Conservation (phyloP, 768 basidiomycete genomes). For the Termitomyces sp. region DNA sequence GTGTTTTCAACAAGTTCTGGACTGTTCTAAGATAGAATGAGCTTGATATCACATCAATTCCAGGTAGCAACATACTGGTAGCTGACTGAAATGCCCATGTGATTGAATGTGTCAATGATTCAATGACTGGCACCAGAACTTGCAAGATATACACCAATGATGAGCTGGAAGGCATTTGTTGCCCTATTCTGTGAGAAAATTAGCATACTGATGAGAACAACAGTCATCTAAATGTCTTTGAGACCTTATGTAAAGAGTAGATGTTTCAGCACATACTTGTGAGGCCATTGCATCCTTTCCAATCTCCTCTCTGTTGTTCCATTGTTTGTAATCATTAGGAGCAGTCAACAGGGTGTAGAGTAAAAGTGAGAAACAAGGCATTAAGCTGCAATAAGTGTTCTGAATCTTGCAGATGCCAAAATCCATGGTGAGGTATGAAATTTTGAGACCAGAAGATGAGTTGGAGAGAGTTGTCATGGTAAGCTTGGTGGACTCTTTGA, state of each 20-base stretch:
- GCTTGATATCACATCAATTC: too few relatives aligned
- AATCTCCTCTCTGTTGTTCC: not conserved
- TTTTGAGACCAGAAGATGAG: slow-evolving; percentile 2
- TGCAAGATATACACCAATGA: slow-evolving; percentile 9
- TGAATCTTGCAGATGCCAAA: slow-evolving; percentile 2
- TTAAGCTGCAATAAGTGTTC: not conserved
- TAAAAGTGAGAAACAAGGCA: not conserved
- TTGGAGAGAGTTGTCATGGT: not conserved
- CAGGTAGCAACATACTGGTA: slow-evolving; percentile 7
- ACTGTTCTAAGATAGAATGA: too few relatives aligned
- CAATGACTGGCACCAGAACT: slow-evolving; percentile 10
- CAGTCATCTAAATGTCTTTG: not conserved
- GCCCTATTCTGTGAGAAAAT: slow-evolving; percentile 11
- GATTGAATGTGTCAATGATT: slow-evolving; percentile 14
- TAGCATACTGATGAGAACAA: slow-evolving; percentile 16
- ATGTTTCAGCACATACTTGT: not conserved
- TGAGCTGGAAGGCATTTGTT: slow-evolving; percentile 4
- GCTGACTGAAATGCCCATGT: slow-evolving; percentile 13
- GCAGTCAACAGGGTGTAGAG: slow-evolving; percentile 1
- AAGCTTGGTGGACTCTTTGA: not conserved
- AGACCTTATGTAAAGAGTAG: not conserved
- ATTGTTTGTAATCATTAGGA: not conserved
- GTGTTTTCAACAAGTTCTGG: not conserved
- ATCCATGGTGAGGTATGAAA: not conserved
- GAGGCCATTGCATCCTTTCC: slow-evolving; percentile 5